Base-by-base conservation (phyloP, 306 rosid genomes). In the Lotus japonicus region DNA sequence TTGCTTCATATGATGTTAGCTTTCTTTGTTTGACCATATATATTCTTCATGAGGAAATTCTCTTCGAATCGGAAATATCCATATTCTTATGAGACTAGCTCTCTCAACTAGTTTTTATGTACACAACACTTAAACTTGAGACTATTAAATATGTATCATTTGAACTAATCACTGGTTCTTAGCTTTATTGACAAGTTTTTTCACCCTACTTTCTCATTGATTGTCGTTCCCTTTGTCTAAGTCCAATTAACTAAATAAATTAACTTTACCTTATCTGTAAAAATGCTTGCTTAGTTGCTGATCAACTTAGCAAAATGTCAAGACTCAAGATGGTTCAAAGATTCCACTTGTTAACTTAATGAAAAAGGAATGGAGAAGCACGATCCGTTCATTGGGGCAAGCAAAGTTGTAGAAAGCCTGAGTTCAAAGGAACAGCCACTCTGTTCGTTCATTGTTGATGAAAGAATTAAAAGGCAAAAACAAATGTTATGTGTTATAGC, bases 341-440 rank as follows among this genome's bases (percentile, higher is more conserved):
- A 73, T 68, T 73, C 68, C 65, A 23, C 4, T 0, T 0, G 52
- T 49, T 64, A 56, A 70, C 81, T 75, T 80, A 15, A 39, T 62
- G 42, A 14, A 43, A 23, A 74, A 65, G 87, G 41, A 66, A 68
- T 55, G 72, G 55, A 31, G 58, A 69, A 75, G 65, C 88, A 81
- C 0, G 91, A 86, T 83, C 88, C 88, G 71, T 76, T 81, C 75
- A 48, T 57, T 56, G 79, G 66, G 88, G 84, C 49, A 53, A 76
- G 71, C 61, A 63, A 79, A 73, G 52, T 48, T 54, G 71, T 51
- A 8, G 16, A 69, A 19, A 53, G 16, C 10, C 23, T 33, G 42
- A n/a, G 76, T 71, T 64, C 66, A 72, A 58, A 61, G 64, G 51
- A 48, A 70, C 14, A 38, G 16, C 59, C 39, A 46, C 38, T 51